Base-by-base conservation (phyloP, 163 green algal species). In the Coccomyxa subellipsoidea region DNA sequence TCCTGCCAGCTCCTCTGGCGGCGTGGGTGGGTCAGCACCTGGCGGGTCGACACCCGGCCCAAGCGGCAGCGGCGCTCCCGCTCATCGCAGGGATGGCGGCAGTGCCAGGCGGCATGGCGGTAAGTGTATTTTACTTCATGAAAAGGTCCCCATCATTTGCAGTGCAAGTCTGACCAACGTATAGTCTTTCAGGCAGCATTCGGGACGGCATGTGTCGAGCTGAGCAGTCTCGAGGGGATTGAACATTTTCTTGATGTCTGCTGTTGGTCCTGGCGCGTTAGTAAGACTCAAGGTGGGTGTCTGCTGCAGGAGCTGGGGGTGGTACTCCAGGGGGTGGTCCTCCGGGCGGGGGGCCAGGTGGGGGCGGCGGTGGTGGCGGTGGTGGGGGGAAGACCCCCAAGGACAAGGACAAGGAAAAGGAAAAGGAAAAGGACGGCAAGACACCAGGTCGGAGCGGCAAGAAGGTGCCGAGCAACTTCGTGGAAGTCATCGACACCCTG, bases 401-500 rank as follows among this genome's bases (percentile, higher is more conserved):
- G 39, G 38, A 39, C 38, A 78, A 69, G 80, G 39, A 70, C 69
- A 25, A 47, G 78, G n/a, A 80, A 77, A 25, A 54, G 71, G 8
- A 21, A 40, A 70, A 78, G 47, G 53, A 36, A 76, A 80, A 76
- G 80, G 81, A 76, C 38, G 82, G 15, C 29, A 79, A 35, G 72
- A 76, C 25, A 29, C 9, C 31, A 29, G 32, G 31, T 12, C 34
- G 25, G 85, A 85, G 76, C 10, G 73, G 85, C 81, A 86, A 90
- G 81, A 94, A 93, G 87, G 89, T 96, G 39, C 92, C 90, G 3
- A 76, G 84, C 78, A 91, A 75, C 82, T 95, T 96, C 85, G 88
- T 94, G 31, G 93, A 96, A 70, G 89, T 98, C 9, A 90, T 96
- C 25, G 92, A 97, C 81, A 84, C 85, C 71, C 90, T 98, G 59